Conservation (phyloP, 805 yeast genomes). For the Candida maesae region DNA sequence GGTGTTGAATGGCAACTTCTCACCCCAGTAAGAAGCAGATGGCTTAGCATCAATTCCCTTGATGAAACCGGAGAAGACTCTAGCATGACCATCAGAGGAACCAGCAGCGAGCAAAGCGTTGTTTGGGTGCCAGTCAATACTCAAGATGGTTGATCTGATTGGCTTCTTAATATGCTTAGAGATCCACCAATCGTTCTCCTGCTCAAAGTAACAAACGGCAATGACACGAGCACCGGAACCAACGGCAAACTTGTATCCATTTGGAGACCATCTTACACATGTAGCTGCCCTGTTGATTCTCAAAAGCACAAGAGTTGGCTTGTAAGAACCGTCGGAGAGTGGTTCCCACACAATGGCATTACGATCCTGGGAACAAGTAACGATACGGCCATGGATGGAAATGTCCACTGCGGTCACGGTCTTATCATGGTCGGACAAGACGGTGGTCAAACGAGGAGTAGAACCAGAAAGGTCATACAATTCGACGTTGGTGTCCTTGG, state of each 20-base stretch:
- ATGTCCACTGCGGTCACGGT: constrained; percentile 93
- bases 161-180: constrained; percentile 96
- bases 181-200: constrained; percentile 99
- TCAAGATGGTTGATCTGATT: constrained; percentile 78
- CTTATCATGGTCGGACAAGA: constrained; percentile 83
- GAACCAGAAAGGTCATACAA: constrained; percentile 56
- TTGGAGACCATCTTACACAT: constrained; percentile 90
- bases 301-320: constrained; percentile 87
- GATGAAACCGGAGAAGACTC: constrained; percentile 85
- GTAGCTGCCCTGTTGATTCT: constrained; percentile 96
- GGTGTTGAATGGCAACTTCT: constrained; percentile 90
- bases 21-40: constrained; percentile 84
- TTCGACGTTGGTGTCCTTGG: constrained; percentile 74
- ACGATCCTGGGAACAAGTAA: constrained; percentile 96
- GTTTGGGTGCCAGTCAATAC: constrained; percentile 91
- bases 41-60: constrained; percentile 88
- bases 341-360: constrained; percentile 97
- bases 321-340: constrained; percentile 53
- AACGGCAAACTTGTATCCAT: constrained; percentile 93
- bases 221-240: constrained; percentile 93
- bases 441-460: constrained; percentile 60
- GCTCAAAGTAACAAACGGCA: constrained; percentile 95
- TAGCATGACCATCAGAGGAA: constrained; percentile 87
- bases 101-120: constrained; percentile 85
- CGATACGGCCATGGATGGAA: constrained; percentile 81